phyloP scores from a whole-genome alignment of 2,329 filamentous ascomycete species.

The Endoconidiophora laricicola region DNA sequence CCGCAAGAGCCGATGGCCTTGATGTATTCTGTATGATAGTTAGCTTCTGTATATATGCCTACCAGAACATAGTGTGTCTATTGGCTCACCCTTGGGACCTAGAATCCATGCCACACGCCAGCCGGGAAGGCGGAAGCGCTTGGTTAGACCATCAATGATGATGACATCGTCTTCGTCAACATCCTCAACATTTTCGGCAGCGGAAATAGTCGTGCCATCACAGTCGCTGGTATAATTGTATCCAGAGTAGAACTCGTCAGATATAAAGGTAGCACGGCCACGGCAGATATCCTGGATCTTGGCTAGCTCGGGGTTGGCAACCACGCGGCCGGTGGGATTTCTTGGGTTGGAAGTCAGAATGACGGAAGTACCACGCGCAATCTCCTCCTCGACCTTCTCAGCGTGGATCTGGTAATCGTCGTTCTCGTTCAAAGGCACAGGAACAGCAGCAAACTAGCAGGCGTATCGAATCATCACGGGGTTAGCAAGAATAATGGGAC shows the following conservation, averaged over 20 bases:
- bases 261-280: constrained; percentile 77
- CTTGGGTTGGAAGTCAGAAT: constrained; percentile 90
- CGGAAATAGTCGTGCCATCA: constrained; percentile 75
- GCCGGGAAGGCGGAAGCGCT: constrained; percentile 87
- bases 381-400: constrained; percentile 83
- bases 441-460: constrained; percentile 62
- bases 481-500: no score
- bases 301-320: constrained; percentile 67
- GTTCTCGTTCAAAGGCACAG: constrained; percentile 65
- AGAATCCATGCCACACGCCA: constrained; percentile 96
- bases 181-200: constrained; percentile 77
- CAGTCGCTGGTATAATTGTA: constrained; percentile 94
- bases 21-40: constrained; percentile 52
- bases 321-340: constrained; percentile 82
- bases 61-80: not conserved
- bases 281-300: constrained; percentile 89
- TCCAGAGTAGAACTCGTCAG: constrained; percentile 91
- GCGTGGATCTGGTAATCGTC: constrained; percentile 90
- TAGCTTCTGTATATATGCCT: not conserved
- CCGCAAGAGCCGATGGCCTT: constrained; percentile 84
- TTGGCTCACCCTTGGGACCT: constrained; percentile 52
- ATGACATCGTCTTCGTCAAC: constrained; percentile 83
- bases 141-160: constrained; percentile 89
- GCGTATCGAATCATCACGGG: not conserved
- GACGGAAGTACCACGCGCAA: constrained; percentile 69